Base-by-base conservation (phyloP, 176 grass and related monocot genomes). In the Alopecurus myosuroides region DNA sequence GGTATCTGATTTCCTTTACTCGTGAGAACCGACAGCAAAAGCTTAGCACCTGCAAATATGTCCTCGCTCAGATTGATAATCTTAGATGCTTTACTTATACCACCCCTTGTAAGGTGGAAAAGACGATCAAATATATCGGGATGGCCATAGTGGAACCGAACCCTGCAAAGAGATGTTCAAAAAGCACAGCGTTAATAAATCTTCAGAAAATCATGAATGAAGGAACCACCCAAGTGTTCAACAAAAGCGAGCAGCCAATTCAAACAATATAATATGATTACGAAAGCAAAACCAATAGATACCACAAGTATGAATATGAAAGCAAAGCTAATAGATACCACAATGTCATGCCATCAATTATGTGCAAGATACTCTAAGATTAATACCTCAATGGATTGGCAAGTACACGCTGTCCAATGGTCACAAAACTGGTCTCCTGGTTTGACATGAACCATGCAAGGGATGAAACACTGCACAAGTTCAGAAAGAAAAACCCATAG, bases 371-470 rank as follows among this genome's bases (percentile, higher is more conserved):
- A 2, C 39, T 63, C 7, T 45, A 78, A 31, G 64, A 63, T 30
- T 53, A 34, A 69, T 87, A 96, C 97, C 97, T 96, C 51, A 99
- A 80, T 26, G 93, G 97, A 84, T 99, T 96, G 51, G 97, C 97
- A 96, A 99, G 97, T 67, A 99, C 91, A 71, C 97, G 93, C 30
- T 99, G 97, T 82, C 91, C 97, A 89, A 99, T 99, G 55, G 97
- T 99, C 81, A 99, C 97, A 77, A 99, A 99, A 94, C 97, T 99
- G 20, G 93, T 99, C 76, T 99, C 97, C 66, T 99, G 97, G 87
- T 99, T 99, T 68, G 97, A 99, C 93, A 99, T 96, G 76, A 96
- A 99, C 93, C 93, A 99, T 25, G 97, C 97, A 77, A 99, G 97
- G 63, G 97, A 99, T 55, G 97, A 99, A 90, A 99, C 97, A 96